Evolutionary conservation across 2,329 filamentous ascomycete species (phyloP), one percentile per base, ranked within the genome.

Genomic region (Truncatella angustata): DNA sequence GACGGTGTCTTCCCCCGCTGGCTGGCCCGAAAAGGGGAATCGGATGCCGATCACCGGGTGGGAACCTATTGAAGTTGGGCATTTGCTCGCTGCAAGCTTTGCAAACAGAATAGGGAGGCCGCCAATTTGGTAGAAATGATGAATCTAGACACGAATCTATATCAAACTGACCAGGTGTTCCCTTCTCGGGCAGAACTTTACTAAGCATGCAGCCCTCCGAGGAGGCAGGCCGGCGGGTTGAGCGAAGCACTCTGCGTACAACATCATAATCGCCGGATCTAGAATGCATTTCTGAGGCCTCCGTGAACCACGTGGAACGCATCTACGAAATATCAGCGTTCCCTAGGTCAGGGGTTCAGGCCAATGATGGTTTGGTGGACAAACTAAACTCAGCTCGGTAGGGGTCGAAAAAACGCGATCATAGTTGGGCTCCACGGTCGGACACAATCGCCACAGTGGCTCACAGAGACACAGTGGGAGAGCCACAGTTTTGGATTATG

Each of bases 241-340:
- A 23, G 28, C 23, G 14, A 30, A 34, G 6, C 43, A 34, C 30
- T 30, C 14, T 11, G 34, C 20, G n/a, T 16, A 49, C 10, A 7
- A 4, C 9, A 26, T 14, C 18, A 23, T 10, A 49, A 26, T 24
- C n/a, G 44, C 14, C 34, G 21, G 49, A 18, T 51, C 49, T 32
- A 45, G 39, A n/a, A n/a, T 28, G n/a, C 24, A 26, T 35, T 51
- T 45, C 24, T 21, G 49, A 51, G 49, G 49, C 49, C 49, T 51
- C 49, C 49, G 20, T 42, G 18, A 40, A 14, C 35, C 37, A 50
- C 36, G 20, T 34, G 6, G 26, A 51, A 51, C 26, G 14, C 21
- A 34, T 35, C 28, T 35, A 51, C 28, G 30, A 45, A 4, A 18
- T 21, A 42, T 44, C 26, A 7, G 20, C 5, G 11, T 46, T 21